A percentile compares a stretch with the other conserved stretches of the same genome.
Conservation (phyloP, 441 rosid species). For the Rhodomyrtus psidioides region DNA sequence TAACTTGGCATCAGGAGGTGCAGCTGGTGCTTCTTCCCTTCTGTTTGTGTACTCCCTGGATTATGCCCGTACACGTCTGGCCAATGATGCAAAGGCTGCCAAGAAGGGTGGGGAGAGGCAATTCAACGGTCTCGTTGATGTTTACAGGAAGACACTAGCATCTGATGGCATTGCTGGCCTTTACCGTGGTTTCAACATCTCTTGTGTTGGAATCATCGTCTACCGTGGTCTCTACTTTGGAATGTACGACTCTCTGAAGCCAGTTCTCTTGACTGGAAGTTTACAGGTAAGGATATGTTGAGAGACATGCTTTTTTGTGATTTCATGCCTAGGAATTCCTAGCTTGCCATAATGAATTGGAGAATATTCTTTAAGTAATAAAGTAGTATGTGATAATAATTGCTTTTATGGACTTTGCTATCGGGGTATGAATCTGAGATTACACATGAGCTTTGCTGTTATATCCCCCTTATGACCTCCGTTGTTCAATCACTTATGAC, state of each 20-base stretch:
- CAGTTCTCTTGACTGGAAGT: slow-evolving; percentile 36
- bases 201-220: slow-evolving; percentile 59
- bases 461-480: not conserved
- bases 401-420: too few relatives aligned
- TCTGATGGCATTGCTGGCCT: slow-evolving; percentile 58
- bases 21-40: slow-evolving; percentile 64
- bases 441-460: too few relatives aligned
- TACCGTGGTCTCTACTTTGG: slow-evolving; percentile 66
- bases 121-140: slow-evolving; percentile 53
- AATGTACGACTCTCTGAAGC: slow-evolving; percentile 57
- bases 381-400: too few relatives aligned
- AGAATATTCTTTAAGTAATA: too few relatives aligned
- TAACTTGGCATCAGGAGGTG: slow-evolving; percentile 60
- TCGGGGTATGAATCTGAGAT: too few relatives aligned
- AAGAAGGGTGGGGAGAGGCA: slow-evolving; percentile 66
- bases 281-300: slow-evolving; percentile 8
- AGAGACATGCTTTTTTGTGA: too few relatives aligned
- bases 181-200: slow-evolving; percentile 64
- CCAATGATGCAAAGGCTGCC: slow-evolving; percentile 61
- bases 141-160: slow-evolving; percentile 45
- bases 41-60: slow-evolving; percentile 57
- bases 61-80: slow-evolving; percentile 54
- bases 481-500: not conserved
- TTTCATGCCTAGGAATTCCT: too few relatives aligned
- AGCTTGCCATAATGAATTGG: too few relatives aligned